Percentiles rank a stretch among this genome's conserved stretches.
These are phyloP conservation scores for Xylaria palmicola DNA, from an alignment of 495 filamentous ascomycete species.

Conservation along the genomic window DNA sequence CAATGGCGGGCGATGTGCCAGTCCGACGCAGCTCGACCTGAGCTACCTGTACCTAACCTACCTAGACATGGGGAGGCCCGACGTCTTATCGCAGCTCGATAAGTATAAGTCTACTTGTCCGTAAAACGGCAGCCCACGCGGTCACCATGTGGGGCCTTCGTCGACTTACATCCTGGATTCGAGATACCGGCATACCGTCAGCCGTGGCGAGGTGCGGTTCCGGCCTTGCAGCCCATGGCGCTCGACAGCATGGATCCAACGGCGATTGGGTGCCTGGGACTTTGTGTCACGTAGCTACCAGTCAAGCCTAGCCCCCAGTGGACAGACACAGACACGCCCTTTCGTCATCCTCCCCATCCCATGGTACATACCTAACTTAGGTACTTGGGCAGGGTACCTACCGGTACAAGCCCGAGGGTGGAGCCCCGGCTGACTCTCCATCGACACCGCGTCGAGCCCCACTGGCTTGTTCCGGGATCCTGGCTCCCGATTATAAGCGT, in stretches of 20 bases:
- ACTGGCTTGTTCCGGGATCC: background rate
- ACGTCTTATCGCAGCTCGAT: background rate
- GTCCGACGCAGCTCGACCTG: too few species aligned
- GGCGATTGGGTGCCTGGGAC: too few species aligned
- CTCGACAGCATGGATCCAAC: too few species aligned
- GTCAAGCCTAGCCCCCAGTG: too few species aligned
- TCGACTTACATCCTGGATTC: background rate
- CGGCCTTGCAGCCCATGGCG: background rate
- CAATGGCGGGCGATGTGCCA: too few species aligned
- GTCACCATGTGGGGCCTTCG: background rate
- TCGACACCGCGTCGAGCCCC: background rate
- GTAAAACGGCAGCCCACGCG: too few species aligned
- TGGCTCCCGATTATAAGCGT: slow-evolving; percentile 7
- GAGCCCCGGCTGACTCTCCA: background rate
- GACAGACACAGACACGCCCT: too few species aligned
- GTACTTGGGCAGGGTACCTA: background rate
- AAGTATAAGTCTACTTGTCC: too few species aligned
- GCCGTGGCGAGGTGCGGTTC: background rate
- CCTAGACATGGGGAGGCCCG: too few species aligned
- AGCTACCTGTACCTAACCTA: too few species aligned
- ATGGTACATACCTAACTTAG: background rate
- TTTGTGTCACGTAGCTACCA: too few species aligned
- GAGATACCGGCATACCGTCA: background rate
- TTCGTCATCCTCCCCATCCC: too few species aligned
- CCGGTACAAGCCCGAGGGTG: background rate